Percentiles rank a stretch among this genome's conserved stretches.
Conservation (phyloP, 2,329 filamentous ascomycete species). For the Talaromyces marneffei region DNA sequence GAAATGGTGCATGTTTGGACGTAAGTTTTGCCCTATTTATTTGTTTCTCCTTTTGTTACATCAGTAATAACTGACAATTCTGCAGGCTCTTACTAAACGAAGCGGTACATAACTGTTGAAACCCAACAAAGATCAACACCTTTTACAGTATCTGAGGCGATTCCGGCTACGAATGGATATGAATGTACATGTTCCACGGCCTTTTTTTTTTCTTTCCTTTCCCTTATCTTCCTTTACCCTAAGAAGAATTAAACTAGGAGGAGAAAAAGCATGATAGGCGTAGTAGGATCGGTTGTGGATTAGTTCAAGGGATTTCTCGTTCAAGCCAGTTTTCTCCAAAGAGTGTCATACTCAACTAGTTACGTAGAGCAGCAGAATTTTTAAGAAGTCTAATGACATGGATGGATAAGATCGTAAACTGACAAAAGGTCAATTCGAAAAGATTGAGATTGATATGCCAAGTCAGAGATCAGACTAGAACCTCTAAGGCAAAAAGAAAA, state of each 20-base stretch:
- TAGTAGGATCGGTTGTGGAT: not conserved
- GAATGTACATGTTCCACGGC: not conserved
- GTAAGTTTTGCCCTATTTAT: constrained; percentile 38
- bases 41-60: not conserved
- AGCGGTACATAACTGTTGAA: not conserved
- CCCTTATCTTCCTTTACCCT: not conserved
- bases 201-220: not conserved
- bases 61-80: not conserved
- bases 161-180: not conserved
- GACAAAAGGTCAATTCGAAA: too few relatives aligned
- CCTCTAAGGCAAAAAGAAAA: too few relatives aligned
- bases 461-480: not conserved
- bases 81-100: constrained; percentile 20
- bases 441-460: not conserved
- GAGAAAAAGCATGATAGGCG: not conserved
- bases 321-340: not conserved
- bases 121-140: not conserved
- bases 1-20: constrained; percentile 89
- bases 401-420: not conserved
- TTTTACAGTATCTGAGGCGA: not conserved
- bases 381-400: not conserved
- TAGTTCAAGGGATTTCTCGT: not conserved
- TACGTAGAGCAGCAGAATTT: not conserved
- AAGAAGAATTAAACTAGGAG: not conserved
- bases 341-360: not conserved